These are phyloP conservation scores for Cystoisospora suis DNA, from an alignment of 169 alveolate species.

Conservation along the genomic window DNA sequence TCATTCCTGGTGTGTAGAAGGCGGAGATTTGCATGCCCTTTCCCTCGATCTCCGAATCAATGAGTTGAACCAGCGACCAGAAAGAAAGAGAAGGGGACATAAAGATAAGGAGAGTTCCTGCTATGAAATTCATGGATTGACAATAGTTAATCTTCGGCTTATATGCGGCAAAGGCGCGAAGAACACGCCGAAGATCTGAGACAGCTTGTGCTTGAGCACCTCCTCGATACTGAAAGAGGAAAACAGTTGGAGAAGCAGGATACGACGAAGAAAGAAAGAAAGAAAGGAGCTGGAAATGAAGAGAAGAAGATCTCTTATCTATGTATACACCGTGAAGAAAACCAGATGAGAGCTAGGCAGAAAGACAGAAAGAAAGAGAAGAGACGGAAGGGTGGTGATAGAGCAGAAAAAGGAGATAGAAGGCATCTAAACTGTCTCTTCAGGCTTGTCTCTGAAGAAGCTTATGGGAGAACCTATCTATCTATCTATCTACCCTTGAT, in stretches of 20 bases:
- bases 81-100: conserved; percentile 83
- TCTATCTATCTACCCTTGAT: too few relatives aligned
- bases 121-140: conserved; percentile 81
- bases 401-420: too few relatives aligned
- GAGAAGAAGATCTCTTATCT: neutral
- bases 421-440: too few relatives aligned
- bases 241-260: neutral
- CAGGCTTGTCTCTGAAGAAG: too few relatives aligned
- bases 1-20: conserved; percentile 84
- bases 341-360: too few relatives aligned
- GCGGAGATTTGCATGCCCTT: conserved; percentile 75
- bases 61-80: conserved; percentile 84
- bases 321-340: neutral
- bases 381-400: too few relatives aligned
- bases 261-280: neutral
- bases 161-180: conserved; percentile 84
- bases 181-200: conserved; percentile 75
- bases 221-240: neutral
- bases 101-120: conserved; percentile 82
- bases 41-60: conserved; percentile 76
- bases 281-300: neutral
- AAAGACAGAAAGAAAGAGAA: too few relatives aligned
- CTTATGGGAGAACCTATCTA: too few relatives aligned
- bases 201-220: conserved; percentile 63
- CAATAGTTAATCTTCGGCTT: conserved; percentile 84